phyloP scores from a whole-genome alignment of 768 basidiomycete species.

The Hericium coralloides region DNA sequence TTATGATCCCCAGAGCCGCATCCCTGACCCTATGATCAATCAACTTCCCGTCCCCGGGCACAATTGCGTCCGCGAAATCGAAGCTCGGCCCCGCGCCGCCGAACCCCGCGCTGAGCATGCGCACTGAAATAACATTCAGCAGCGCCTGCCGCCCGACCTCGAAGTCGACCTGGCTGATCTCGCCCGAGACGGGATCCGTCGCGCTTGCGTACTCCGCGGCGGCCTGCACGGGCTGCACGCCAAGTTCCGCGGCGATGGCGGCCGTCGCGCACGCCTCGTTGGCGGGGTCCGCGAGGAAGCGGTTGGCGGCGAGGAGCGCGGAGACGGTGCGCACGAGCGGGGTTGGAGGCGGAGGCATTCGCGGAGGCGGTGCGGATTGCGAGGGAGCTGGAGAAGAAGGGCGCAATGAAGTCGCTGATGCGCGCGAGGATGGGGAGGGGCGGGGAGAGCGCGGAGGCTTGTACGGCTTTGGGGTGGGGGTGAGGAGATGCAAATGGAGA shows the following conservation, averaged over 20 bases:
- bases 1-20: slow-evolving; percentile 1
- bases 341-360: not conserved
- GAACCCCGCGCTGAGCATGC: not conserved
- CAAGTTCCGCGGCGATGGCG: slow-evolving; percentile 1
- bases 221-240: not conserved
- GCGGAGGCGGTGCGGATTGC: not conserved
- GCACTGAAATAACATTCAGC: slow-evolving; percentile 1
- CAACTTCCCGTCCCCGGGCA: not conserved
- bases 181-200: not conserved
- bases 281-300: not conserved
- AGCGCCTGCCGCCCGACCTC: not conserved
- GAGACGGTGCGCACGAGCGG: slow-evolving; percentile 1
- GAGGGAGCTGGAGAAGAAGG: slow-evolving; percentile 1
- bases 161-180: not conserved
- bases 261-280: not conserved
- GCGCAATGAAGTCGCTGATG: slow-evolving; percentile 2
- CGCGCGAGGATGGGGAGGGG: slow-evolving; percentile 3
- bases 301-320: slow-evolving; percentile 1
- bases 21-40: slow-evolving; percentile 1
- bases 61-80: slow-evolving; percentile 1
- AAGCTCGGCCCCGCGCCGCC: not conserved
- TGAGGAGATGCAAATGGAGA: not conserved
- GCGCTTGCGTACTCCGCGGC: not conserved
- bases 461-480: not conserved
- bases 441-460: not conserved